phyloP scores from a whole-genome alignment of 768 basidiomycete species.

The Termitomyces sp. region DNA sequence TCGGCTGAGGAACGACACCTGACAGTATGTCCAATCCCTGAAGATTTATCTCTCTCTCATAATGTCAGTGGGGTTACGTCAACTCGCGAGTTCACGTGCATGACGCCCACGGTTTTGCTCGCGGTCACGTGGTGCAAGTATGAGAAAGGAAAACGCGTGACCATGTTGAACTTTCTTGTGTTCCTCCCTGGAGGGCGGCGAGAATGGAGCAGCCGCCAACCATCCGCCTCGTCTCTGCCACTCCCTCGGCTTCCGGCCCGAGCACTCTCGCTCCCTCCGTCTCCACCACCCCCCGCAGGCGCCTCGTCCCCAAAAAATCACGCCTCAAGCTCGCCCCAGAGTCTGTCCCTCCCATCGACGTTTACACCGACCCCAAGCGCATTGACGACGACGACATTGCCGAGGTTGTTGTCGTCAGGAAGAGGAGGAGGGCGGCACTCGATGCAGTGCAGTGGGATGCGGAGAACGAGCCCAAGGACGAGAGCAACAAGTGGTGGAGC shows the following conservation, averaged over 20 bases:
- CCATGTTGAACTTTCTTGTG: background rate
- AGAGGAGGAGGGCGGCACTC: conserved; percentile 63
- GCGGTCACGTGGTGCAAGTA: background rate
- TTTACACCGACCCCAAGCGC: conserved; percentile 52
- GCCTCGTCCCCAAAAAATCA: conserved; percentile 70
- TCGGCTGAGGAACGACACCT: background rate
- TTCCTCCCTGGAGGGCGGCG: background rate
- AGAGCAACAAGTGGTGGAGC: conserved; percentile 77
- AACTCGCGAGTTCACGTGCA: too few species aligned
- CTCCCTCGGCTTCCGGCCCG: conserved; percentile 45
- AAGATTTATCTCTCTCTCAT: too few species aligned
- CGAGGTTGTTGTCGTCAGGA: conserved; percentile 70
- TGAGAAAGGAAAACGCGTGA: background rate
- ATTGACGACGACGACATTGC: conserved; percentile 51
- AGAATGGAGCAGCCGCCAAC: conserved; percentile 34
- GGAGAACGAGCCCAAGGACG: conserved; percentile 27
- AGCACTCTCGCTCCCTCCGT: conserved; percentile 20
- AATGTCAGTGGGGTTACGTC: too few species aligned
- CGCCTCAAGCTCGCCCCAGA: conserved; percentile 41
- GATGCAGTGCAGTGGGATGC: conserved; percentile 44
- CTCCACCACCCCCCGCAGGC: conserved; percentile 24
- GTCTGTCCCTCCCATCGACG: conserved; percentile 40
- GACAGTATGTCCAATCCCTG: too few species aligned
- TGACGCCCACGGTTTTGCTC: too few species aligned
- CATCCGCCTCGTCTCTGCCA: conserved; percentile 66